Base-by-base conservation (phyloP, 2,329 filamentous ascomycete species). In the Colletotrichum tanaceti region DNA sequence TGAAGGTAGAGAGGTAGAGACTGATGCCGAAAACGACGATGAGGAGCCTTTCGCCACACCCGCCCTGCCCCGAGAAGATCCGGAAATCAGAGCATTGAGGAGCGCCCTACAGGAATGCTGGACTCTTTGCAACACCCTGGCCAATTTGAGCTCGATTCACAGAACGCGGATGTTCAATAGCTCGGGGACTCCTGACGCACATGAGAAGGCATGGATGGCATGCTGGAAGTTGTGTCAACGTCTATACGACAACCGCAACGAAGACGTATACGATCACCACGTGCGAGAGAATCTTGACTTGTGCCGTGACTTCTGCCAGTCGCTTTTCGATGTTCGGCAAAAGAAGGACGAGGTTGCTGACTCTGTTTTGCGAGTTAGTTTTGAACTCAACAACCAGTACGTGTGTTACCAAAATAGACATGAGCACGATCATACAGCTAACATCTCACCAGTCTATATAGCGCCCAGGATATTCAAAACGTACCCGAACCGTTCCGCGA, bases 201-300 rank as follows among this genome's bases (percentile, higher is more conserved):
- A 97, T 75, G 93, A 97, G 77, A 91, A 91, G 73, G 94, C 94
- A 0, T 98, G 94, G 95, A 93, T 92, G 78, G 92, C 91, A 70
- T 98, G 94, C 80, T 98, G 94, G 95, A 92, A 91, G 73, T 83
- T 98, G 28, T 98, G 94, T 76, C 93, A 97, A 77, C 91, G 92
- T 66, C 86, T 98, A 3, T 98, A 98, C 76, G 89, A 94, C 70
- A 93, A 91, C 72, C 87, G 90, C 59, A 89, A 95, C 64, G 90
- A 94, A 71, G 86, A 90, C 61, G 84, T 89, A 39, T 87, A 90
- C 60, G 80, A 80, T n/a, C 87, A 87, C 39, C 89, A 91, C 70
- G 89, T 94, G 50, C 86, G 87, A 65, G 88, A 90, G 22, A 97
- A 93, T 1, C 82, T 98, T 44, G 94, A 97, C 77, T 83, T 97